phyloP scores from a whole-genome alignment of 768 basidiomycete genomes.

The Strobilomyces confusus region DNA sequence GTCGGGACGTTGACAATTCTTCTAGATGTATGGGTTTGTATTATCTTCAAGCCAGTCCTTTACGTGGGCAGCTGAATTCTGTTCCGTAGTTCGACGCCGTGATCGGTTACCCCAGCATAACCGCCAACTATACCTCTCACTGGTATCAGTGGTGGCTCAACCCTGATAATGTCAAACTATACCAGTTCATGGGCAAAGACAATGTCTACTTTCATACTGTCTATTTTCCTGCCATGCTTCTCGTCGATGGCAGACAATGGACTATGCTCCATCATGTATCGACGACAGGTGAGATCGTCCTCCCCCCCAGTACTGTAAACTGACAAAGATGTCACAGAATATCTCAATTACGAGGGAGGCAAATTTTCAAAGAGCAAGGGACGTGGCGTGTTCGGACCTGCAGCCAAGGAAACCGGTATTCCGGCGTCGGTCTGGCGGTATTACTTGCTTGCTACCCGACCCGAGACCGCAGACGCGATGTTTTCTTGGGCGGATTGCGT shows the following conservation, averaged over 20 bases:
- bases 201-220: conserved; percentile 98
- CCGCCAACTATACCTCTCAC: conserved; percentile 88
- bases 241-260: conserved; percentile 91
- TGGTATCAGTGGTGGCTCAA: conserved; percentile 99
- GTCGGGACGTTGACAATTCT: conserved; percentile 2
- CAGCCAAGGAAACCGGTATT: conserved; percentile 89
- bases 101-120: conserved; percentile 96
- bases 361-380: conserved; percentile 99
- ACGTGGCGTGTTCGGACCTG: conserved; percentile 94
- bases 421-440: conserved; percentile 96
- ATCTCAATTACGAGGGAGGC: conserved; percentile 96
- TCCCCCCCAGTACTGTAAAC: background rate
- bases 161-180: conserved; percentile 81
- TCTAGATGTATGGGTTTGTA: conserved; percentile 88
- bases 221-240: conserved; percentile 85
- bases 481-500: conserved; percentile 97
- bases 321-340: conserved; percentile 55
- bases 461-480: conserved; percentile 91
- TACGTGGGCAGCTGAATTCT: background rate
- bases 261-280: conserved; percentile 92
- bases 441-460: conserved; percentile 87
- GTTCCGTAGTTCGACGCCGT: conserved; percentile 86
- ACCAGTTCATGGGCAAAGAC: conserved; percentile 99
- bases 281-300: conserved; percentile 71
- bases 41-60: background rate